Conservation (phyloP, 164 flowering plant genomes). For the Stephania yunnanensis region DNA sequence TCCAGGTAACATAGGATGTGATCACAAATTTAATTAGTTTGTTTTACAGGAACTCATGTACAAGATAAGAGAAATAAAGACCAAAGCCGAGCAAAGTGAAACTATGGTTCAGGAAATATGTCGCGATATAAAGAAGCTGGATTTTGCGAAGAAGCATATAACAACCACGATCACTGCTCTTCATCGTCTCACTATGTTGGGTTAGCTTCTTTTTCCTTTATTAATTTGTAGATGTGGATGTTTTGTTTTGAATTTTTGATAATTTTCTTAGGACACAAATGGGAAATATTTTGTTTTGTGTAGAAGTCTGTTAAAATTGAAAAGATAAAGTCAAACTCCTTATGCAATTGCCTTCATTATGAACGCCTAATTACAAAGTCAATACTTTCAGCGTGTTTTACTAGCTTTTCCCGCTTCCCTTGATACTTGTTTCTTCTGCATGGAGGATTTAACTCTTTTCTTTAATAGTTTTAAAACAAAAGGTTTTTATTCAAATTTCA, state of each 20-base stretch:
- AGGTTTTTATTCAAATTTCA: too few relatives aligned
- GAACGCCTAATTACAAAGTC: too few relatives aligned
- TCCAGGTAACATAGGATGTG: neutral
- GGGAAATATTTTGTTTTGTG: too few relatives aligned
- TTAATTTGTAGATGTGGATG: neutral
- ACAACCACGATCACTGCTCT: conserved; percentile 97
- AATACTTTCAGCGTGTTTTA: too few relatives aligned
- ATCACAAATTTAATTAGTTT: neutral
- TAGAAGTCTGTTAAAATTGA: neutral
- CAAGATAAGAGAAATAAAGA: conserved; percentile 90
- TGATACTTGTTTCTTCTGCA: too few relatives aligned
- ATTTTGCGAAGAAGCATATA: conserved; percentile 97
- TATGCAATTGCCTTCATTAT: neutral
- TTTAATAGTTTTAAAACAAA: too few relatives aligned
- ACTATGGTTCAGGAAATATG: conserved; percentile 99
- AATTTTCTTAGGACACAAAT: neutral
- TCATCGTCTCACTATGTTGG: conserved; percentile 98
- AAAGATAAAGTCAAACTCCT: neutral
- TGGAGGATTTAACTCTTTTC: too few relatives aligned
- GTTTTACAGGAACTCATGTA: conserved; percentile 82
- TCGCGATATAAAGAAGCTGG: conserved; percentile 96
- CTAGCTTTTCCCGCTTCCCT: too few relatives aligned
- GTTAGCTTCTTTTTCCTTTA: conserved; percentile 29
- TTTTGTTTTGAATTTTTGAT: neutral
- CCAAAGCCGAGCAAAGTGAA: conserved; percentile 98